These are phyloP conservation scores for Candida tunisiensis DNA, from an alignment of 1,139 yeast species.

Conservation along the genomic window DNA sequence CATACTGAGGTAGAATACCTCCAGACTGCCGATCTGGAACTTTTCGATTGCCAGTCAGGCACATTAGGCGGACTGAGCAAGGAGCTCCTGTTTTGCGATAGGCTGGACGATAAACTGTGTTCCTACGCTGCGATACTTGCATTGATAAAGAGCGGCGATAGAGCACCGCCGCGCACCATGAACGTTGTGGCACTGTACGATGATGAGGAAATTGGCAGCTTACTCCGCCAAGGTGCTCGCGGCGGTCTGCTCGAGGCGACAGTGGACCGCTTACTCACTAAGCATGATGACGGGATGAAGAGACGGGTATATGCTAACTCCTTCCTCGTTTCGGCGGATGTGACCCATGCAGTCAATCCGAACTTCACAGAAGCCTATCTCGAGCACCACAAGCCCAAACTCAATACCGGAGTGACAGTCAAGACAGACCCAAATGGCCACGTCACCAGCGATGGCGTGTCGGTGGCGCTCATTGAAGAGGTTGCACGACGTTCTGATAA, in stretches of 20 bases:
- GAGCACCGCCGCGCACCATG: slow-evolving; percentile 38
- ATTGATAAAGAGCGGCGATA: slow-evolving; percentile 29
- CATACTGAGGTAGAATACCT: slow-evolving; percentile 38
- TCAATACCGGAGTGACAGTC: slow-evolving; percentile 58
- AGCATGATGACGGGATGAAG: slow-evolving; percentile 29
- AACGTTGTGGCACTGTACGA: slow-evolving; percentile 73
- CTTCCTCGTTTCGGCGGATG: slow-evolving; percentile 80
- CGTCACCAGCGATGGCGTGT: slow-evolving; percentile 66
- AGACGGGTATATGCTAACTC: slow-evolving; percentile 36
- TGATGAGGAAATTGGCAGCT: slow-evolving; percentile 87
- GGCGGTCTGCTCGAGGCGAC: slow-evolving; percentile 73
- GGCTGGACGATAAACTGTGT: slow-evolving; percentile 84
- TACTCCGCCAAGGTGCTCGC: slow-evolving; percentile 89
- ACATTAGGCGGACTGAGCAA: slow-evolving; percentile 76
- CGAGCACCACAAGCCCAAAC: slow-evolving; percentile 59
- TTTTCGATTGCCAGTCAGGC: slow-evolving; percentile 75
- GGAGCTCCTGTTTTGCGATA: slow-evolving; percentile 81
- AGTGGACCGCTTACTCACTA: slow-evolving; percentile 45
- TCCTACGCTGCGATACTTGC: slow-evolving; percentile 71
- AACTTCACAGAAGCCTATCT: slow-evolving; percentile 55
- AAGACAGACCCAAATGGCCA: slow-evolving; percentile 64
- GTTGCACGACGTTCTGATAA: slow-evolving; percentile 47
- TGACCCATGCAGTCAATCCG: slow-evolving; percentile 93
- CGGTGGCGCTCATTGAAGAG: slow-evolving; percentile 47
- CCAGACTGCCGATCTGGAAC: slow-evolving; percentile 72